Conservation (phyloP, 2,329 filamentous ascomycete genomes). For the Dothistroma pini region DNA sequence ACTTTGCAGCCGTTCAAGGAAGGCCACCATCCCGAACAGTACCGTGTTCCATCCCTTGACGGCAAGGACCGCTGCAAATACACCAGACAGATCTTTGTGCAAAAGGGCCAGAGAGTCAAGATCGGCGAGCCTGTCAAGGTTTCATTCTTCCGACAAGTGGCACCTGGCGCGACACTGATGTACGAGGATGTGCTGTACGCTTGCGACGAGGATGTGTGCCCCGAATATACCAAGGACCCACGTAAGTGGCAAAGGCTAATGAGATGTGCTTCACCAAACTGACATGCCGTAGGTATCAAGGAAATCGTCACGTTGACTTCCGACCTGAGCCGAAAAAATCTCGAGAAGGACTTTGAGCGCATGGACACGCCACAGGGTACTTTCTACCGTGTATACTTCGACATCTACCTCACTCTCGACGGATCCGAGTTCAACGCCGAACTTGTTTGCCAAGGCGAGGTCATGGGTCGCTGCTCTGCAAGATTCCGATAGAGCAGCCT, state of each 20-base stretch:
- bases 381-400: conserved; percentile 74
- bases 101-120: conserved; percentile 98
- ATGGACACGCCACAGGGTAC: conserved; percentile 99
- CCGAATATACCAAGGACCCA: conserved; percentile 98
- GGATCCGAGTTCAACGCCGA: conserved; percentile 98
- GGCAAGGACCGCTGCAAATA: conserved; percentile 99
- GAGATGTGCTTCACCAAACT: conserved; percentile 17
- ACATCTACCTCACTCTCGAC: conserved; percentile 85
- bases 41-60: conserved; percentile 92
- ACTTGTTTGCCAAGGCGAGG: conserved; percentile 97
- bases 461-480: conserved; percentile 95
- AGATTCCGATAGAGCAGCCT: conserved; percentile 61
- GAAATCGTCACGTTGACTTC: conserved; percentile 97
- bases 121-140: conserved; percentile 99
- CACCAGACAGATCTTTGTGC: conserved; percentile 95
- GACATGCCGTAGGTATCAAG: conserved; percentile 72
- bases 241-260: conserved; percentile 61
- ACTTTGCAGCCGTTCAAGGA: conserved; percentile 99
- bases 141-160: conserved; percentile 96
- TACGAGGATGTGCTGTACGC: conserved; percentile 98
- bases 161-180: conserved; percentile 95
- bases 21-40: conserved; percentile 96
- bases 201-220: conserved; percentile 96
- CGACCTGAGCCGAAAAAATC: conserved; percentile 93
- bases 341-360: conserved; percentile 98